These are phyloP conservation scores for Termitomyces sp. DNA, from an alignment of 768 basidiomycete species.

Conservation along the genomic window DNA sequence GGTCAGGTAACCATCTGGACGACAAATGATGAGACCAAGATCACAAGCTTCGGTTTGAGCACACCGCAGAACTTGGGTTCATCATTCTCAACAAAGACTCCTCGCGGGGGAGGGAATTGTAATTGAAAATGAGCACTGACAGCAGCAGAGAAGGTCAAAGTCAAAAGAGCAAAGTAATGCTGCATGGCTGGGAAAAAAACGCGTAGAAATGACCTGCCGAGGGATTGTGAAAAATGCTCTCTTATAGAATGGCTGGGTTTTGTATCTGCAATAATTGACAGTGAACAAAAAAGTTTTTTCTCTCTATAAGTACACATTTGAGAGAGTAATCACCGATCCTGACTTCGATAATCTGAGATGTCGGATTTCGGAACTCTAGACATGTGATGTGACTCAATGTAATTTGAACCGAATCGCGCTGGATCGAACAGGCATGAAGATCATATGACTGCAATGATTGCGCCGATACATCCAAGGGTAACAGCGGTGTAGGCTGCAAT, in stretches of 20 bases:
- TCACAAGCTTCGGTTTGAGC: slow-evolving; percentile 5
- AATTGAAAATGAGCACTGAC: slow-evolving; percentile 77
- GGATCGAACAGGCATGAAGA: neutral
- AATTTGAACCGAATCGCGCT: too few species aligned
- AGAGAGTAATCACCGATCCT: neutral
- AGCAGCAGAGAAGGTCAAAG: slow-evolving; percentile 34
- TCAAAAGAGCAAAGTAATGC: slow-evolving; percentile 18
- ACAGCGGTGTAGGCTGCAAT: neutral
- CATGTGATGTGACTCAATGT: too few species aligned
- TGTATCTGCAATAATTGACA: neutral
- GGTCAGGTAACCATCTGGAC: slow-evolving; percentile 56
- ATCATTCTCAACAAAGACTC: slow-evolving; percentile 53
- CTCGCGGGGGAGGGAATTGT: slow-evolving; percentile 69
- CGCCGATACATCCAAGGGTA: neutral
- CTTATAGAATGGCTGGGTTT: neutral
- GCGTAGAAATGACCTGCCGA: neutral
- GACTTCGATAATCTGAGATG: neutral
- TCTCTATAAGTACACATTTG: neutral
- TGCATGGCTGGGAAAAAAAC: slow-evolving; percentile 5
- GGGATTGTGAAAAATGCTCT: neutral
- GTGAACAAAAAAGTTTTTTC: slow-evolving; percentile 21
- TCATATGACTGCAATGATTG: neutral
- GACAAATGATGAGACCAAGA: neutral
- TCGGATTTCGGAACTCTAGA: neutral
- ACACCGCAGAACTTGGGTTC: slow-evolving; percentile 68